These are phyloP conservation scores for Ceratonia siliqua DNA, from an alignment of 306 rosid genomes.

Conservation along the genomic window DNA sequence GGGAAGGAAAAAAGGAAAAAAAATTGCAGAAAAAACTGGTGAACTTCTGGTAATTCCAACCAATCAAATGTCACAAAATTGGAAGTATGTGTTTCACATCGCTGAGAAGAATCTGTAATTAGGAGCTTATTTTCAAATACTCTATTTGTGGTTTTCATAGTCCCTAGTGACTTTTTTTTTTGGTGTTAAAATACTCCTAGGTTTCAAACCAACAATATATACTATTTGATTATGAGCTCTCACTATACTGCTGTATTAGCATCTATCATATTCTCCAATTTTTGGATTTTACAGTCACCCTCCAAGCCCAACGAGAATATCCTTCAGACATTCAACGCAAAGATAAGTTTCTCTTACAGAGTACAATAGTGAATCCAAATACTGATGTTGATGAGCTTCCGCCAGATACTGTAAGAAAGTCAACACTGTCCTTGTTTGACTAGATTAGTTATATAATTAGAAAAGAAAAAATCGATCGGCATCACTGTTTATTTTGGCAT, in stretches of 20 bases:
- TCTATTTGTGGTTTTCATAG: not conserved
- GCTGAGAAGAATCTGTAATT: not conserved
- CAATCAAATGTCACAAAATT: not conserved
- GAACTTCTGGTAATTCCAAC: not conserved
- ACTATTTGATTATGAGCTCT: slow-evolving; percentile 12
- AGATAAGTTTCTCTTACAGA: slow-evolving; percentile 94
- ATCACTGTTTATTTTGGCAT: slow-evolving; percentile 26
- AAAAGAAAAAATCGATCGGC: slow-evolving; percentile 12
- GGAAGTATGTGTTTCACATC: not conserved
- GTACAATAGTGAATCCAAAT: slow-evolving; percentile 69
- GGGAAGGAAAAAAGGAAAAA: not conserved
- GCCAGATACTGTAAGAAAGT: slow-evolving; percentile 65
- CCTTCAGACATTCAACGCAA: slow-evolving; percentile 87
- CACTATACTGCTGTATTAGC: slow-evolving; percentile 18
- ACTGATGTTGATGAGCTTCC: slow-evolving; percentile 83
- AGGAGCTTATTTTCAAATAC: slow-evolving; percentile 13
- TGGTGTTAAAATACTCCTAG: not conserved
- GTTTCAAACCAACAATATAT: slow-evolving; percentile 25
- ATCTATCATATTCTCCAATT: slow-evolving; percentile 33
- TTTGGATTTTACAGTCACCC: slow-evolving; percentile 72
- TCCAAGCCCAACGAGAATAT: slow-evolving; percentile 86
- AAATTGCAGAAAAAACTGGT: not conserved
- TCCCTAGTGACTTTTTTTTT: slow-evolving; percentile 18
- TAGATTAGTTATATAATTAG: slow-evolving; percentile 20
- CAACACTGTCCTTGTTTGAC: slow-evolving; percentile 30